Conservation (phyloP, 139 green algal genomes). For the Spirogloea muscicola region DNA sequence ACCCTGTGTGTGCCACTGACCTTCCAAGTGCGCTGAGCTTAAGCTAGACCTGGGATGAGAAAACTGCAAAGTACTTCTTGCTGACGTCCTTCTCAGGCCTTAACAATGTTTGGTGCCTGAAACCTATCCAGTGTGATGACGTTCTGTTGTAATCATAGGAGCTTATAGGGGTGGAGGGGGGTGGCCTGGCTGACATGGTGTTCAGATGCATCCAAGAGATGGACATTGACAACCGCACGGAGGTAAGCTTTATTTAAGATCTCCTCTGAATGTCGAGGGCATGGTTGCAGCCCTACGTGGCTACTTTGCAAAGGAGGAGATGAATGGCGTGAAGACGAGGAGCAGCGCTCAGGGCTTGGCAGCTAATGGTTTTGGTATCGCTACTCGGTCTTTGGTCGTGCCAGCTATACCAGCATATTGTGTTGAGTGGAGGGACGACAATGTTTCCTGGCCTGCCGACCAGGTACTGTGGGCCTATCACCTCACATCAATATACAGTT, state of each 20-base stretch:
- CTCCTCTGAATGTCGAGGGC: no score
- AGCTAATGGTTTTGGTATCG: not conserved
- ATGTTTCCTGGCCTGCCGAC: constrained; percentile 71
- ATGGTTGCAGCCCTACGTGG: no score
- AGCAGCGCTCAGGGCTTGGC: not conserved
- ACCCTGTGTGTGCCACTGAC: not conserved
- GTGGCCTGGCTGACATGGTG: constrained; percentile 62
- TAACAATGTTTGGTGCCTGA: not conserved
- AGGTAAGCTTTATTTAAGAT: no score
- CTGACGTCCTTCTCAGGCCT: not conserved
- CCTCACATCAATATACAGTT: no score
- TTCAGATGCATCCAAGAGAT: constrained; percentile 76
- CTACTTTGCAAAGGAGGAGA: not conserved
- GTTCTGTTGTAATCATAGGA: constrained; percentile 62
- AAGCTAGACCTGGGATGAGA: not conserved
- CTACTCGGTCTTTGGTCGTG: not conserved
- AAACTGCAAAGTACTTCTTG: not conserved
- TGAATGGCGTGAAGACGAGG: not conserved
- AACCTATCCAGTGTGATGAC: not conserved
- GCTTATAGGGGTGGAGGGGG: constrained; percentile 65
- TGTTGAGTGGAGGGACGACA: constrained; percentile 69
- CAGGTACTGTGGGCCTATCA: no score
- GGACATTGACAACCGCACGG: constrained; percentile 74
- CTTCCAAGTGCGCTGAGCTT: not conserved
- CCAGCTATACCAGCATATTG: constrained; percentile 70